Evolutionary conservation across 2,329 filamentous ascomycete species (phyloP), one percentile per base, ranked within the genome.

Genomic region (Nothophaeocryptopus gaeumannii): DNA sequence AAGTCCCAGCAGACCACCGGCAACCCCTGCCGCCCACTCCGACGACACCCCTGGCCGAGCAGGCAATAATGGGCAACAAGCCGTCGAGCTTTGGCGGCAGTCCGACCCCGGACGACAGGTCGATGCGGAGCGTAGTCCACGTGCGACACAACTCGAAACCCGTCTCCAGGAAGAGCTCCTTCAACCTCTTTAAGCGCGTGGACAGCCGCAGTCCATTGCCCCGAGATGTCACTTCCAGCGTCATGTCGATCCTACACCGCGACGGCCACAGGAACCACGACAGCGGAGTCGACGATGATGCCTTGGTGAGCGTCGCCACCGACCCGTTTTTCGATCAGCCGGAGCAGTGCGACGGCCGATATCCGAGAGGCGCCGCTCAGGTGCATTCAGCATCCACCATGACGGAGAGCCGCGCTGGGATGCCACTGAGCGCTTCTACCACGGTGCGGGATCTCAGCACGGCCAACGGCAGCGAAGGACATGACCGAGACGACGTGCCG

Each of bases 111-210:
- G 63, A 65, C 50, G 54, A 57, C 54, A 53, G 51, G 20, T 63
- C 61, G 5, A 32, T 53, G 11, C 57, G 48, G 38, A 63, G 61
- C 37, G 55, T 58, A 8, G 53, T 55, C 36, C 60, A 57, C 34
- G 41, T 51, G 11, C 50, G 54, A 35, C 58, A 55, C 30, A 37
- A 54, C 32, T 53, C 60, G 49, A 45, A 58, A 47, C 45, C 53
- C 11, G 43, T 63, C 29, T 54, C 59, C 34, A 59, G 64, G 39
- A 64, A 63, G 50, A 60, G 62, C 53, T 66, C 64, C 1, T 58
- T 55, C 44, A 64, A 64, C 41, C 50, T 66, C n/a, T 62, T 65
- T 61, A 65, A 62, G 52, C 59, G 62, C 13, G 50, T 63, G 33
- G 62, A 65, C 42, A 59, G 53, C 39, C 57, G 55, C 37, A 59